These are phyloP conservation scores for Mycena venus DNA, from an alignment of 768 basidiomycete species.

Conservation along the genomic window DNA sequence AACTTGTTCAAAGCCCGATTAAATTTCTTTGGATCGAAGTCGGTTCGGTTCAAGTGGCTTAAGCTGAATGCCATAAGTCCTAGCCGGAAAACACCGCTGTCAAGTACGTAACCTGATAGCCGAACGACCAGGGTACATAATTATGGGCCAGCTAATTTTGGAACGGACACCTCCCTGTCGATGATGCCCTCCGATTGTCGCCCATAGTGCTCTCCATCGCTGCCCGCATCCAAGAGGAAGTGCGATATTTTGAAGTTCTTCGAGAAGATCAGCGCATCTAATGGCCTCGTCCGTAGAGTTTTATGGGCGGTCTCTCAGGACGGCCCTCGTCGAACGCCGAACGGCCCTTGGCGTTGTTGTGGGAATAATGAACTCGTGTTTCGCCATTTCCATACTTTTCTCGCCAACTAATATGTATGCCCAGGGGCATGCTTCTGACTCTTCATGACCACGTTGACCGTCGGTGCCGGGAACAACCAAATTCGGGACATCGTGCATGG, in stretches of 20 bases:
- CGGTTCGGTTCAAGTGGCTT: no score
- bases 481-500: background rate
- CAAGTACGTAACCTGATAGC: no score
- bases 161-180: no score
- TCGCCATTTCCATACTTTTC: no score
- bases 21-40: no score
- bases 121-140: no score
- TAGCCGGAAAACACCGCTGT: no score
- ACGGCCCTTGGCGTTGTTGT: background rate
- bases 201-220: background rate
- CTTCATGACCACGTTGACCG: background rate
- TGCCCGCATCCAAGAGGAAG: background rate
- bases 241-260: background rate
- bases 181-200: background rate
- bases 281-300: background rate
- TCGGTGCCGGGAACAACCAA: background rate
- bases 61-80: no score
- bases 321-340: background rate
- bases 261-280: no score
- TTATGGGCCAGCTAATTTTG: no score
- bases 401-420: no score
- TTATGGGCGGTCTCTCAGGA: background rate
- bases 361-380: constrained; percentile 6
- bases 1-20: no score
- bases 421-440: background rate